Conservation (phyloP, 2,329 filamentous ascomycete genomes). For the Periconia digitata region DNA sequence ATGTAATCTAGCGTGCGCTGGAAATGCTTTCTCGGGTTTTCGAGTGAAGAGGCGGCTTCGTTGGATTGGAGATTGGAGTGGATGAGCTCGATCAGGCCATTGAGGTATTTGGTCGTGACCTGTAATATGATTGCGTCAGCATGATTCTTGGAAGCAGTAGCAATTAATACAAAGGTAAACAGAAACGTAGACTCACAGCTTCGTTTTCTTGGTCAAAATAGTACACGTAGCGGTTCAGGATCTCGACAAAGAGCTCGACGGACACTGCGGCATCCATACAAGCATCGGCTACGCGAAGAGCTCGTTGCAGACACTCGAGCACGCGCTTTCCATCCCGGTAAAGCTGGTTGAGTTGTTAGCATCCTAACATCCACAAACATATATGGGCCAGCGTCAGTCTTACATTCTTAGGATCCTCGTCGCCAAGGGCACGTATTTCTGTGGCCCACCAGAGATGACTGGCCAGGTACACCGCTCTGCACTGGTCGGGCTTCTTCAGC, state of each 20-base stretch:
- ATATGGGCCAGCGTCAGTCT: slow-evolving; percentile 37
- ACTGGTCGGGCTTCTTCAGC: slow-evolving; percentile 97
- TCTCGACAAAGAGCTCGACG: slow-evolving; percentile 97
- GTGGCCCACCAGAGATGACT: slow-evolving; percentile 98
- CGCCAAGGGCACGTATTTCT: slow-evolving; percentile 73
- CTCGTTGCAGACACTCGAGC: slow-evolving; percentile 91
- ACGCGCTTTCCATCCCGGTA: slow-evolving; percentile 98
- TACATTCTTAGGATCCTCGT: slow-evolving; percentile 80
- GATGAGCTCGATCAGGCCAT: slow-evolving; percentile 96
- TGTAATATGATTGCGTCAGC: slow-evolving; percentile 28
- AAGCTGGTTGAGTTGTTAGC: slow-evolving; percentile 52
- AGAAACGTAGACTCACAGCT: slow-evolving; percentile 59
- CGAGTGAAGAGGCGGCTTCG: slow-evolving; percentile 78
- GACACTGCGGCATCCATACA: slow-evolving; percentile 99
- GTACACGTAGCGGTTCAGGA: slow-evolving; percentile 96
- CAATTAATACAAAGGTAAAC: not conserved
- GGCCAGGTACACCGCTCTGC: slow-evolving; percentile 91
- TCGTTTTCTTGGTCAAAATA: slow-evolving; percentile 99
- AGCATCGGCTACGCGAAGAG: slow-evolving; percentile 92
- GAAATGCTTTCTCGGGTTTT: slow-evolving; percentile 92
- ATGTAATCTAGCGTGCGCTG: slow-evolving; percentile 95
- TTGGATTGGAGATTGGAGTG: slow-evolving; percentile 92
- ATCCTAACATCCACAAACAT: not conserved
- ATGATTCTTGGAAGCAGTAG: not conserved
- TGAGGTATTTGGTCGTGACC: slow-evolving; percentile 95